Conservation (phyloP, 139 green algal genomes). For the Micractinium conductrix region DNA sequence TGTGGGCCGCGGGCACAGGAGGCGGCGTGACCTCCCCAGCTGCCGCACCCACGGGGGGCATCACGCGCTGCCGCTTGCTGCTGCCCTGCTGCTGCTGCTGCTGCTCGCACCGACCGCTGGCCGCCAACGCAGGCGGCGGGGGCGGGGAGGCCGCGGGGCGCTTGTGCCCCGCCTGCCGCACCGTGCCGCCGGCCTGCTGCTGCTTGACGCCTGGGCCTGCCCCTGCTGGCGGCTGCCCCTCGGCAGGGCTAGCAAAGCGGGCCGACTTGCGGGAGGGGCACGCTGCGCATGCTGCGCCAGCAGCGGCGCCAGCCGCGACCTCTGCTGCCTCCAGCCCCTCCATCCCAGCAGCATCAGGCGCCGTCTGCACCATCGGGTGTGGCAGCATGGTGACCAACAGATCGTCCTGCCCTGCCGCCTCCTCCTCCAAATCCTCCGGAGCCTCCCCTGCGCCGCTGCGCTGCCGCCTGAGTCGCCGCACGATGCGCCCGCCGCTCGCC, state of each 20-base stretch:
- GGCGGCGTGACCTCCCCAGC: conserved; percentile 7
- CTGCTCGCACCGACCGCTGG: background rate
- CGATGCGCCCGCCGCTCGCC: background rate
- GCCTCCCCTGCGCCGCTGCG: background rate
- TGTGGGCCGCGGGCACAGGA: background rate
- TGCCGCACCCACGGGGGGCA: background rate
- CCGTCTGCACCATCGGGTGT: conserved; percentile 26
- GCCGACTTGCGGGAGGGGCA: background rate
- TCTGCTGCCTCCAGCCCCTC: background rate
- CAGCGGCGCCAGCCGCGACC: background rate
- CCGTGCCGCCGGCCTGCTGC: conserved; percentile 2
- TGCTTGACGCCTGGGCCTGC: background rate
- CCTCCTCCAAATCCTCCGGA: background rate
- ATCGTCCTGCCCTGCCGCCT: background rate
- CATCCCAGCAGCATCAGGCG: conserved; percentile 1
- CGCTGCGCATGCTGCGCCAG: background rate
- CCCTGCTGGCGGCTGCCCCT: background rate
- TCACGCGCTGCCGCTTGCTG: conserved; percentile 15
- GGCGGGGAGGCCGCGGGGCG: background rate
- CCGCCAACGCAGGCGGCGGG: background rate
- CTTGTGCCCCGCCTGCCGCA: background rate
- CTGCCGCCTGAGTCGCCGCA: background rate
- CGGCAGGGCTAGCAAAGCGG: conserved; percentile 9
- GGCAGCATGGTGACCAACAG: conserved; percentile 29
- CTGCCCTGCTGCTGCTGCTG: background rate